Conservation (phyloP, 352 stramenopile species). For the Phytophthora macrochlamydospora region DNA sequence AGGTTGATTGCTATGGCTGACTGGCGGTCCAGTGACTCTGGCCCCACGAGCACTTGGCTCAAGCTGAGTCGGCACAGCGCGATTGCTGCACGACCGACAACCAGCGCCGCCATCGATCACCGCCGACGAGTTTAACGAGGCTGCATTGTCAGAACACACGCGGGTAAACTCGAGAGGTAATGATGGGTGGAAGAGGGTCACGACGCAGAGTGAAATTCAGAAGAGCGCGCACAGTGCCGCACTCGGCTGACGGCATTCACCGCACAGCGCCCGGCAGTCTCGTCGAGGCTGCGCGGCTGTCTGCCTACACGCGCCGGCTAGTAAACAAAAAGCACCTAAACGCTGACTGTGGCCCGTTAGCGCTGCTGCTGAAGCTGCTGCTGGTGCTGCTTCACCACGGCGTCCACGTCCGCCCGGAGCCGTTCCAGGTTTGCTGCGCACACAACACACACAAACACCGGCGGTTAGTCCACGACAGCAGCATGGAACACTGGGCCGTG, state of each 20-base stretch:
- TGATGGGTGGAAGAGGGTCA: slow-evolving; percentile 24
- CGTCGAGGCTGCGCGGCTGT: no score
- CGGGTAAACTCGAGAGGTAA: slow-evolving; percentile 17
- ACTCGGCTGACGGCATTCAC: no score
- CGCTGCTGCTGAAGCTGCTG: slow-evolving; percentile 11
- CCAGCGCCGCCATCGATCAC: no score
- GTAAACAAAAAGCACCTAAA: slow-evolving; percentile 3
- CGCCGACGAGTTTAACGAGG: no score
- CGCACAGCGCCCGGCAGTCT: no score
- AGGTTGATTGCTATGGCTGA: slow-evolving; percentile 20
- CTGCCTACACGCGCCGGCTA: neutral
- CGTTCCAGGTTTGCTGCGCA: slow-evolving; percentile 2
- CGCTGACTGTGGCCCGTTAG: neutral
- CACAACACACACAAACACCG: neutral
- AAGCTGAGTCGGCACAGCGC: neutral
- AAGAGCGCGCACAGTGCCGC: neutral
- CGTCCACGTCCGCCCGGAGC: slow-evolving; percentile 19
- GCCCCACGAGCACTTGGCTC: neutral
- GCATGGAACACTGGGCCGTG: no score
- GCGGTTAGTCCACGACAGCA: no score
- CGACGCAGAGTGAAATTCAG: neutral
- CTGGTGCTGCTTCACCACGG: slow-evolving; percentile 25
- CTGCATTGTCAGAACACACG: neutral
- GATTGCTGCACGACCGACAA: no score
- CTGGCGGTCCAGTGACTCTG: neutral